A percentile compares a stretch with the other conserved stretches of the same genome.
These are phyloP conservation scores for Chionographis japonica DNA, from an alignment of 106 monocot genomes.

Conservation along the genomic window DNA sequence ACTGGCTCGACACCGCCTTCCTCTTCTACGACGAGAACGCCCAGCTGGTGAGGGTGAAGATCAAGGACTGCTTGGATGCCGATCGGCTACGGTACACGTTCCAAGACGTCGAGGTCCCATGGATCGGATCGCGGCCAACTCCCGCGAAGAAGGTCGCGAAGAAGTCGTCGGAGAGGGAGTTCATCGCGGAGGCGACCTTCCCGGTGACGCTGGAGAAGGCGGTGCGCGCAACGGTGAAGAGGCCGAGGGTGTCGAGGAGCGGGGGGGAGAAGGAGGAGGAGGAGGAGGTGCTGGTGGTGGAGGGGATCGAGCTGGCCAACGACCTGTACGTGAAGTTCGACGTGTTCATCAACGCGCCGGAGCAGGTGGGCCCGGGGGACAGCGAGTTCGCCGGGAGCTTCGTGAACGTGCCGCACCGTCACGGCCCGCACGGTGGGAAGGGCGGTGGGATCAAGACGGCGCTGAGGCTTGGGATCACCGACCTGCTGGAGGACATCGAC, in stretches of 20 bases:
- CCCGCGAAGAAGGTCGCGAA: background rate
- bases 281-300: constrained; percentile 23
- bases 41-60: constrained; percentile 8
- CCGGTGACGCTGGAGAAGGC: constrained; percentile 9
- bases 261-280: constrained; percentile 11
- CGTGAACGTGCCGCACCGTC: constrained; percentile 23
- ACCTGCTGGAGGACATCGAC: constrained; percentile 2
- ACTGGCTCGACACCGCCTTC: constrained; percentile 25
- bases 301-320: constrained; percentile 14
- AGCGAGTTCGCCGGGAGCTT: constrained; percentile 46
- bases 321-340: constrained; percentile 18
- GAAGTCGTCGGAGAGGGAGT: background rate
- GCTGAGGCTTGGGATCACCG: constrained; percentile 7
- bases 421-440: background rate
- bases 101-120: constrained; percentile 30
- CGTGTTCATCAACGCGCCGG: constrained; percentile 25
- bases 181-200: constrained; percentile 1
- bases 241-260: constrained; percentile 15
- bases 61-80: constrained; percentile 12
- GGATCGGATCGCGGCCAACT: constrained; percentile 12
- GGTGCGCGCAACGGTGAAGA: constrained; percentile 4
- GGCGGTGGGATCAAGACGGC: constrained; percentile 1
- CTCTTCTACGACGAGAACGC: constrained; percentile 36
- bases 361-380: constrained; percentile 14
- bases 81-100: constrained; percentile 17